Evolutionary conservation across 2,329 filamentous ascomycete genomes (phyloP).

Genomic region (Talaromyces pinophilus): DNA sequence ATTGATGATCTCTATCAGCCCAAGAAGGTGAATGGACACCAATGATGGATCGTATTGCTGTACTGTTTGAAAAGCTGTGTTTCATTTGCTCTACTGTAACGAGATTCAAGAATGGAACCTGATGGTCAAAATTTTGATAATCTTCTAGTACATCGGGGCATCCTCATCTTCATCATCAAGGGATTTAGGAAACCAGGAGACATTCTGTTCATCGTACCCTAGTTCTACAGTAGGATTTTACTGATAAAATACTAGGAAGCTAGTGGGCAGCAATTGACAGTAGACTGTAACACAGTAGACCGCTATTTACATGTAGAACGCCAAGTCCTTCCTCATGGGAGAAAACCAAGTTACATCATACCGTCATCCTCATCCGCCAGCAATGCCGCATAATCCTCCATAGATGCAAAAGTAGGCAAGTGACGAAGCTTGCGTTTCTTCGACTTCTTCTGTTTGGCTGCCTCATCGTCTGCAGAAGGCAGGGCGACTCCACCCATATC

Average conservation of each 20-base stretch:
- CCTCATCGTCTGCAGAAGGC: conserved; percentile 35
- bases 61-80: neutral
- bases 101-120: neutral
- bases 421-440: conserved; percentile 84
- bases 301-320: conserved; percentile 13
- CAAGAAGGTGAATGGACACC: conserved; percentile 1
- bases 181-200: neutral
- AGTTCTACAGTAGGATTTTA: neutral
- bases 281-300: neutral
- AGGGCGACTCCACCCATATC: conserved; percentile 48
- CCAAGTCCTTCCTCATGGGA: conserved; percentile 10
- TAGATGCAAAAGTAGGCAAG: conserved; percentile 88
- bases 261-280: neutral
- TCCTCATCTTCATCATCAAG: neutral
- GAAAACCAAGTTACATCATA: conserved; percentile 30
- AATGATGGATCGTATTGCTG: neutral
- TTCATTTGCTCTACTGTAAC: neutral
- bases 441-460: conserved; percentile 46
- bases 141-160: neutral
- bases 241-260: neutral
- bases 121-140: neutral
- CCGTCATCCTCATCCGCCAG: conserved; percentile 68
- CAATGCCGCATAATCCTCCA: conserved; percentile 88
- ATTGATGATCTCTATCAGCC: conserved; percentile 6
- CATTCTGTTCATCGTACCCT: neutral